Evolutionary conservation across 169 alveolate genomes (phyloP).

Genomic region (Theileria parva): DNA sequence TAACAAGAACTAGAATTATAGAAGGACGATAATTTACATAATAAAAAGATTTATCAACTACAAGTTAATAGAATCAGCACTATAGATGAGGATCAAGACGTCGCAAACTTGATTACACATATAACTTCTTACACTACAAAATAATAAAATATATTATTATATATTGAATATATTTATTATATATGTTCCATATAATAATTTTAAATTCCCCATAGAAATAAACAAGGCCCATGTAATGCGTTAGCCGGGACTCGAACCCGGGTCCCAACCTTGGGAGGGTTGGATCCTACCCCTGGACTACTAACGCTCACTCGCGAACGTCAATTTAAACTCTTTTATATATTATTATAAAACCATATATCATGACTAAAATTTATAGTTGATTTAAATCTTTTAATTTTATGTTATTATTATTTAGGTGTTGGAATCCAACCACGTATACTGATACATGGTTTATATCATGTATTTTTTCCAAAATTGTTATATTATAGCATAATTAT

Average conservation of each 20-base stretch:
- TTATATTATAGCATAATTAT: no score
- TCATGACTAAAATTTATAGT: neutral
- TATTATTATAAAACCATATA: neutral
- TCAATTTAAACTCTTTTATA: neutral
- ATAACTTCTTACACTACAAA: neutral
- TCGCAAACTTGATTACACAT: neutral
- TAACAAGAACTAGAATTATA: no score
- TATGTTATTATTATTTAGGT: neutral
- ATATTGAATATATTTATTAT: no score
- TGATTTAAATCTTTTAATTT: neutral
- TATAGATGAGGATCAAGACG: neutral
- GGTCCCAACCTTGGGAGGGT: conserved; percentile 89
- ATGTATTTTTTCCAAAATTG: no score
- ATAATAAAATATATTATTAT: no score
- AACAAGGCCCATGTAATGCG: conserved; percentile 54
- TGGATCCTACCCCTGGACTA: conserved; percentile 85
- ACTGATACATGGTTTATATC: no score
- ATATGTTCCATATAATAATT: neutral
- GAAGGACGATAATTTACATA: no score
- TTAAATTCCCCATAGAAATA: conserved; percentile 19
- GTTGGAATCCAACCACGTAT: conserved; percentile 1
- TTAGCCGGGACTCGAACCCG: conserved; percentile 89
- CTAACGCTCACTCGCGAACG: conserved; percentile 62
- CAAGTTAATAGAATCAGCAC: no score
- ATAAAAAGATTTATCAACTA: no score